A percentile compares a stretch with the other conserved stretches of the same genome.
These are phyloP conservation scores for Trifolium pratense DNA, from an alignment of 306 rosid species.

Conservation along the genomic window DNA sequence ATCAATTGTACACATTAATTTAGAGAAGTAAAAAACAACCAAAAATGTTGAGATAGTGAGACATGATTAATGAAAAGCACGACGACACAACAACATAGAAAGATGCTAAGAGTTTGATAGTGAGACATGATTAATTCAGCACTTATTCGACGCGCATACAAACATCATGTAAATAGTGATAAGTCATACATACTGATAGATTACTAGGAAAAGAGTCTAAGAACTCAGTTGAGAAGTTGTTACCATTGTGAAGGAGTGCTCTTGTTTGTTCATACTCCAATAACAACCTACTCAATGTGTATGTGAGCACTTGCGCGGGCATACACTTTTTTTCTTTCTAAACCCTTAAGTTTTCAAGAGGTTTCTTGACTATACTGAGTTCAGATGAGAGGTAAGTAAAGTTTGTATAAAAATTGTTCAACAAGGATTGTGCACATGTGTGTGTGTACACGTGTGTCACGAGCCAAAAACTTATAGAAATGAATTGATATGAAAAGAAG, in stretches of 20 bases:
- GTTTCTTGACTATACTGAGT: background rate
- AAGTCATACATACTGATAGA: background rate
- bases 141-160: background rate
- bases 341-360: too few relatives aligned
- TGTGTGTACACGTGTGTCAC: background rate
- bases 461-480: background rate
- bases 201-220: background rate
- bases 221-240: background rate
- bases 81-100: too few relatives aligned
- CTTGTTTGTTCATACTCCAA: background rate
- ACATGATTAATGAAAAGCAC: too few relatives aligned
- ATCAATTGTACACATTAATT: background rate
- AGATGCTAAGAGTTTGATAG: background rate
- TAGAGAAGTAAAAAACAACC: too few relatives aligned
- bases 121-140: too few relatives aligned
- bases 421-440: background rate
- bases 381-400: background rate
- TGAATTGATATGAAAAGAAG: slow-evolving; percentile 20
- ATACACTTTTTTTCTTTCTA: too few relatives aligned
- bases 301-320: too few relatives aligned
- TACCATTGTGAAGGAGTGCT: background rate
- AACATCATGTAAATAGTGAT: background rate
- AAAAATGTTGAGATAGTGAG: too few relatives aligned
- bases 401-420: too few relatives aligned
- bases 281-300: background rate